phyloP scores from a whole-genome alignment of 108 stramenopile species.

The Seminavis robusta region DNA sequence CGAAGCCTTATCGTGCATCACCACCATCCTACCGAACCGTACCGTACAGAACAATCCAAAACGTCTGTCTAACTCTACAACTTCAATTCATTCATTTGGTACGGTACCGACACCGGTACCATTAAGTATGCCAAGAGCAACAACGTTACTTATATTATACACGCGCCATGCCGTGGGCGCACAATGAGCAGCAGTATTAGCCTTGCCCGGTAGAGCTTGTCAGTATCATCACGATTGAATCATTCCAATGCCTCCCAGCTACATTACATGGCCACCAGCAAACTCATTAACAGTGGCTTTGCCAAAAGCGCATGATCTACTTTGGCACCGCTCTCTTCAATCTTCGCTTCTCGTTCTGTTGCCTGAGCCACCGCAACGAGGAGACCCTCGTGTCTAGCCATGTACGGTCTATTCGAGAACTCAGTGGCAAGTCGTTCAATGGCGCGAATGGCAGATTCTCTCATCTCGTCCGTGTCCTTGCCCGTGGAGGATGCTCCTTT shows the following conservation, averaged over 20 bases:
- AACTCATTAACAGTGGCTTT: conserved; percentile 77
- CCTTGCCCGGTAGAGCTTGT: too few species aligned
- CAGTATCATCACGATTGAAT: not conserved
- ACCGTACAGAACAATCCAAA: too few species aligned
- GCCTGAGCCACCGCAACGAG: conserved; percentile 70
- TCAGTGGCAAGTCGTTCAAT: conserved; percentile 83
- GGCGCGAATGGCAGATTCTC: conserved; percentile 73
- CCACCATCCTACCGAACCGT: too few species aligned
- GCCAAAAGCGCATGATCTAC: conserved; percentile 50
- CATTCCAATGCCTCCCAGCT: not conserved
- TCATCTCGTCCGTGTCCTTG: conserved; percentile 32
- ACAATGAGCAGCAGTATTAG: too few species aligned
- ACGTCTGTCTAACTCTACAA: too few species aligned
- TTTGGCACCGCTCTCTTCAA: conserved; percentile 45
- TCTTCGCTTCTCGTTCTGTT: conserved; percentile 69
- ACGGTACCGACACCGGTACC: too few species aligned
- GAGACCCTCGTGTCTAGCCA: conserved; percentile 76
- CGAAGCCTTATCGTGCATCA: too few species aligned
- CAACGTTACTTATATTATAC: too few species aligned
- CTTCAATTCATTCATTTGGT: too few species aligned
- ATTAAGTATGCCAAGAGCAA: too few species aligned
- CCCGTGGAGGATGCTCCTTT: conserved; percentile 42
- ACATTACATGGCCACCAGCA: conserved; percentile 72
- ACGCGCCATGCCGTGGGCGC: too few species aligned
- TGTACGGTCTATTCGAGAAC: conserved; percentile 59